These are phyloP conservation scores for Ogataea minuta DNA, from an alignment of 805 yeast species.

Conservation along the genomic window DNA sequence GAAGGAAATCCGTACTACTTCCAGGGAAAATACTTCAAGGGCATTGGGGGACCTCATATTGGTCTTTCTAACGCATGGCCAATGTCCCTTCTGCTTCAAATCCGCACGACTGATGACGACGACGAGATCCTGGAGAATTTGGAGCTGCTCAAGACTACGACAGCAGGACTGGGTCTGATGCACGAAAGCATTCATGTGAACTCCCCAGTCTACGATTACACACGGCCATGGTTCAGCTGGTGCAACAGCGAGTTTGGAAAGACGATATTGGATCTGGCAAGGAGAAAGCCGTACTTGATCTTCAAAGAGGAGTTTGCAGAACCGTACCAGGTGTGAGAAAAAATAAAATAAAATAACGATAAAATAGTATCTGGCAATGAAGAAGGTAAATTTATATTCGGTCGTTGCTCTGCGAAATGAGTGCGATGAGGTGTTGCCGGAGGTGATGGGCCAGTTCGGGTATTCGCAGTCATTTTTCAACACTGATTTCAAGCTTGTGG, in stretches of 20 bases:
- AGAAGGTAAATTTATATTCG: constrained; percentile 40
- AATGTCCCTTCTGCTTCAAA: constrained; percentile 73
- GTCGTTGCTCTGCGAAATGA: constrained; percentile 46
- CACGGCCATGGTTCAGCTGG: constrained; percentile 94
- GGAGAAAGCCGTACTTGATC: constrained; percentile 68
- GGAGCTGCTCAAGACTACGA: constrained; percentile 51
- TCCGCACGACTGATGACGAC: constrained; percentile 73
- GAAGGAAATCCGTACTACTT: constrained; percentile 78
- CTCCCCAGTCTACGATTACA: constrained; percentile 48
- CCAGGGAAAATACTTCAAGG: constrained; percentile 60
- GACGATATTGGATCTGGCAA: constrained; percentile 74
- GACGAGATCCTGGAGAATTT: constrained; percentile 57
- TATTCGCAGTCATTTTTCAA: constrained; percentile 46
- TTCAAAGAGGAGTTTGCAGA: constrained; percentile 43
- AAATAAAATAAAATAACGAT: constrained; percentile 15
- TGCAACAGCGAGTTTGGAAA: constrained; percentile 89
- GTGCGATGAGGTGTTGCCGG: constrained; percentile 48
- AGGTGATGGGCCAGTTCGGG: constrained; percentile 41
- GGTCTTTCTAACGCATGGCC: constrained; percentile 88
- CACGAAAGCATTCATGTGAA: constrained; percentile 79
- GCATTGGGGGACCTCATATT: constrained; percentile 90
- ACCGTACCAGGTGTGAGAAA: constrained; percentile 7
- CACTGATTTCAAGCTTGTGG: constrained; percentile 45
- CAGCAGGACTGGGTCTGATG: constrained; percentile 76
- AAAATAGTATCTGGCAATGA: constrained; percentile 5